Evolutionary conservation across 371 early-diverging fungal species (phyloP), one percentile per base, ranked within the genome.

Genomic region (Paraphysoderma sedebokerense): DNA sequence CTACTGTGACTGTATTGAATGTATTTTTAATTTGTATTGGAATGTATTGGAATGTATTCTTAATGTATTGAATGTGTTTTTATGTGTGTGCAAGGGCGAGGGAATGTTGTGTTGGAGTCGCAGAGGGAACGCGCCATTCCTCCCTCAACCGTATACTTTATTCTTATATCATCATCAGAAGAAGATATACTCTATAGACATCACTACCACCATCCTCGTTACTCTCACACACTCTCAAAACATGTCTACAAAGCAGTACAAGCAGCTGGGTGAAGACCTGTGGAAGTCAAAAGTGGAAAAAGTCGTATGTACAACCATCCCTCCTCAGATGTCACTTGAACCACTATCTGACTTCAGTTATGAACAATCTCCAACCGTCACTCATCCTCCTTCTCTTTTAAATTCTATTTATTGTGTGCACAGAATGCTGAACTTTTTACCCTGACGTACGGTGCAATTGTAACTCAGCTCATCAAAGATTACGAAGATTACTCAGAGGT

Each of bases 361-460:
- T 26, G 44, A 7, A 15, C 9, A n/a, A 17, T 8, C 22, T 32
- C 28, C 44, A 20, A 20, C 9, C 9, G 17, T 28, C 27, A 44
- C 44, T 8, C 22, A 11, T 26, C 44, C 7, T 17, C 12, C 34
- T 34, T 12, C 34, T 27, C 7, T 27, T 7, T 20, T n/a, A 11
- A 8, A 5, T 5, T 30, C 5, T 8, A n/a, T 19, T 7, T n/a
- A 20, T 4, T n/a, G 12, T 8, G 22, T 48, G n/a, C n/a, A n/a
- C 62, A 79, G 76, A 92, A 82, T 57, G 87, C 85, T 3, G 98
- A 97, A 62, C 80, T 97, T n/a, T 97, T 97, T 54, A 83, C 85
- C 3, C 66, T 97, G 47, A 97, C 98, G 40, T 97, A 97, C 62
- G 98, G 98, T 15, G 86, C 98, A 3, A 70, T 97, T 20, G 98